Conservation (phyloP, 768 basidiomycete genomes). For the Agrocybe chaxingu region DNA sequence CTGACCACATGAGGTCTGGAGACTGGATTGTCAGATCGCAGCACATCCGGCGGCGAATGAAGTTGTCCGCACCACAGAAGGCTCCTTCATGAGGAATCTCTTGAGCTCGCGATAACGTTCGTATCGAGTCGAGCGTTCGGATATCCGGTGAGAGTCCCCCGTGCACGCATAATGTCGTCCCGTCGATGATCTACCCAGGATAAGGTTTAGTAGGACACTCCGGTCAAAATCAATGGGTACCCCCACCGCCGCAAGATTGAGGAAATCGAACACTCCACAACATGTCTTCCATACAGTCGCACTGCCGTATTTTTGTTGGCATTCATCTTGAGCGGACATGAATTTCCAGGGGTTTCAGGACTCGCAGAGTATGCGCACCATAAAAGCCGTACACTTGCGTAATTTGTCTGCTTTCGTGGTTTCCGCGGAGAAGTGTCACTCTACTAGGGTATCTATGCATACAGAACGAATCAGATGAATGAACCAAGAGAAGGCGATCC, state of each 20-base stretch:
- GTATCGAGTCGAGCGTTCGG: slow-evolving; percentile 89
- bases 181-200: slow-evolving; percentile 84
- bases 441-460: slow-evolving; percentile 80
- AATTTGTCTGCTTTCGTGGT: slow-evolving; percentile 96
- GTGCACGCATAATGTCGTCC: slow-evolving; percentile 89
- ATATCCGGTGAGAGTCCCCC: slow-evolving; percentile 97
- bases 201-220: background rate
- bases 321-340: slow-evolving; percentile 64
- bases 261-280: slow-evolving; percentile 93
- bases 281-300: slow-evolving; percentile 97
- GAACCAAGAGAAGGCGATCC: background rate
- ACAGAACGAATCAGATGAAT: slow-evolving; percentile 3
- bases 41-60: background rate
- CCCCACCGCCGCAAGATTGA: slow-evolving; percentile 90
- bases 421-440: slow-evolving; percentile 88
- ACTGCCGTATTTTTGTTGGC: slow-evolving; percentile 96
- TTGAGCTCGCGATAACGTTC: slow-evolving; percentile 90
- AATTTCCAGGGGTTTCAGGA: background rate
- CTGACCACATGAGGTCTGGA: slow-evolving; percentile 96
- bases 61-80: slow-evolving; percentile 69
- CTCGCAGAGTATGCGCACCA: slow-evolving; percentile 47
- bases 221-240: background rate
- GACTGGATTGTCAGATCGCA: background rate
- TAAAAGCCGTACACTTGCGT: slow-evolving; percentile 99
- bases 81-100: slow-evolving; percentile 99